phyloP scores from a whole-genome alignment of 228 moss, liverwort and hornwort genomes.

The Sphagnum magellanicum region DNA sequence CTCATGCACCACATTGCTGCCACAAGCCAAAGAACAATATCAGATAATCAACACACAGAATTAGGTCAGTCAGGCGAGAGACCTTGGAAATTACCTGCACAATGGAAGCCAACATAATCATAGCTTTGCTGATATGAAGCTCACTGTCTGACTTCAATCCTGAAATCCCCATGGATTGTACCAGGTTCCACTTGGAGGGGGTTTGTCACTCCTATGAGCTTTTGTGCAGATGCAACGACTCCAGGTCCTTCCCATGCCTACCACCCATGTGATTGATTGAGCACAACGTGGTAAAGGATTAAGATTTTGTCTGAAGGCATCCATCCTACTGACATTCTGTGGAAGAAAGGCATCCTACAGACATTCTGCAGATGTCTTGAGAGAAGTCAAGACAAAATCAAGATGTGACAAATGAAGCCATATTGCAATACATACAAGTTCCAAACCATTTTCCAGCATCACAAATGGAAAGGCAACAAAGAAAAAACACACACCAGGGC shows the following conservation, averaged over 20 bases:
- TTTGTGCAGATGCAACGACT: slow-evolving; percentile 86
- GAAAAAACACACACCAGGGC: slow-evolving; percentile 45
- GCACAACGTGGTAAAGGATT: no score
- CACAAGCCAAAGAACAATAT: not conserved
- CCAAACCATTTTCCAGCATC: no score
- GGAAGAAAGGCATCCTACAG: not conserved
- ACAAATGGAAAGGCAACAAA: no score
- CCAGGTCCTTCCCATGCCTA: slow-evolving; percentile 92
- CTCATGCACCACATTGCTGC: slow-evolving; percentile 80
- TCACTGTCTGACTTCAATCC: slow-evolving; percentile 63
- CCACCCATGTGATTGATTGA: not conserved
- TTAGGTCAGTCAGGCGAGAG: no score
- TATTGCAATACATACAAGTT: no score
- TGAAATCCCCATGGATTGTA: slow-evolving; percentile 89
- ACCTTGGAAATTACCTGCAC: not conserved
- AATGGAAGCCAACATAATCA: not conserved
- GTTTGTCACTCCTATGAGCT: slow-evolving; percentile 89
- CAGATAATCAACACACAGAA: no score
- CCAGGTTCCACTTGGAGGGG: slow-evolving; percentile 87
- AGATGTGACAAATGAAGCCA: not conserved
- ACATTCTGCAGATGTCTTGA: not conserved
- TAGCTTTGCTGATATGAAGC: not conserved
- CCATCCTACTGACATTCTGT: not conserved
- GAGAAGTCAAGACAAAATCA: not conserved
- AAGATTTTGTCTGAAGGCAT: no score